These are phyloP conservation scores for Aspergillus steynii DNA, from an alignment of 495 filamentous ascomycete species.

Conservation along the genomic window DNA sequence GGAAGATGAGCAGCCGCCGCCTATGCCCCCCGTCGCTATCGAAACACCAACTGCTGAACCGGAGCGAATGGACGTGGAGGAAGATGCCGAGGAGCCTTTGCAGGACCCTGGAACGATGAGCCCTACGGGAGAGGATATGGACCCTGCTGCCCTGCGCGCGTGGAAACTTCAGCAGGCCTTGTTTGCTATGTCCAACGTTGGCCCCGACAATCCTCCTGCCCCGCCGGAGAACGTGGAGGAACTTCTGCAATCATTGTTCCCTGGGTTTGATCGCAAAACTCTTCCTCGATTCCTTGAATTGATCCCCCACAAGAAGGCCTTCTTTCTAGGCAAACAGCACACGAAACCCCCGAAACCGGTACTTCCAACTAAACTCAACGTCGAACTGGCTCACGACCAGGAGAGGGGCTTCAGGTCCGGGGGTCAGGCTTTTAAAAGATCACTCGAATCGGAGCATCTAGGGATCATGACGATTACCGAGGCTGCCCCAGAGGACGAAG, in stretches of 20 bases:
- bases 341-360: constrained; percentile 75
- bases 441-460: constrained; percentile 54
- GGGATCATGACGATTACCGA: constrained; percentile 60
- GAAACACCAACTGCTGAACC: constrained; percentile 30
- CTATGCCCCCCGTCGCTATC: constrained; percentile 25
- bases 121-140: constrained; percentile 44
- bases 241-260: constrained; percentile 67
- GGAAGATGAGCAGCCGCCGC: constrained; percentile 34
- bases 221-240: constrained; percentile 66
- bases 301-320: constrained; percentile 70
- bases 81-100: constrained; percentile 35
- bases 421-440: constrained; percentile 54
- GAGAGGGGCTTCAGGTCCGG: constrained; percentile 74
- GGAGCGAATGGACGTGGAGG: constrained; percentile 33
- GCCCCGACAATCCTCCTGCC: constrained; percentile 49
- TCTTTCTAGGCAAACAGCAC: constrained; percentile 68
- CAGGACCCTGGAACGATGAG: constrained; percentile 28
- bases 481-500: constrained; percentile 50
- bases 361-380: constrained; percentile 78
- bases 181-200: constrained; percentile 49
- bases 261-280: constrained; percentile 64
- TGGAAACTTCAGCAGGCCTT: constrained; percentile 54
- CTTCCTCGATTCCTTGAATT: constrained; percentile 70
- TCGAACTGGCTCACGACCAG: constrained; percentile 81
- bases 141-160: constrained; percentile 42